Evolutionary conservation across 2,329 filamentous ascomycete genomes (phyloP).

Genomic region (Fusarium solani-melongenae): DNA sequence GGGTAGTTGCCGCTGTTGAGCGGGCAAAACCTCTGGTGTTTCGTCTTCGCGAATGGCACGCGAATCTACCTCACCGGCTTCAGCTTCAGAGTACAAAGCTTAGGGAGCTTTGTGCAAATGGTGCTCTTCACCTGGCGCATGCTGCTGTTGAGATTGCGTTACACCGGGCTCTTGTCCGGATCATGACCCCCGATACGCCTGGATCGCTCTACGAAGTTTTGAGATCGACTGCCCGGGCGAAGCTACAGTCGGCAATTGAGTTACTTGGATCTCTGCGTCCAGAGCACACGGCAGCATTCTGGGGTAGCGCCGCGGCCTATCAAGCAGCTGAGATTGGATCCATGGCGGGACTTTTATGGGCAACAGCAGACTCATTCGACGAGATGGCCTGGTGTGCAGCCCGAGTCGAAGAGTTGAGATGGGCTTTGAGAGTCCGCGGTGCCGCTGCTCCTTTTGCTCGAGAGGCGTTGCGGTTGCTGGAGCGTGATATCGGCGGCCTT

Average conservation of each 20-base stretch:
- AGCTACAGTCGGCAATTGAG: conserved; percentile 53
- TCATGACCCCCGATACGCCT: conserved; percentile 49
- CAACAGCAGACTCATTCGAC: conserved; percentile 49
- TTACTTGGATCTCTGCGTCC: conserved; percentile 56
- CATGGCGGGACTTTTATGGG: conserved; percentile 55
- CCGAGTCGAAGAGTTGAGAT: conserved; percentile 54
- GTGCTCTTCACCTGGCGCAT: conserved; percentile 62
- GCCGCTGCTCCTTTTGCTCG: conserved; percentile 53
- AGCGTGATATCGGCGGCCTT: conserved; percentile 47
- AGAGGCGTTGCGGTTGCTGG: conserved; percentile 53
- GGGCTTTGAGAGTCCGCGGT: conserved; percentile 55
- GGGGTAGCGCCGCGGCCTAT: conserved; percentile 57
- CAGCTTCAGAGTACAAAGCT: conserved; percentile 56
- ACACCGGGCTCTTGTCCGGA: conserved; percentile 61
- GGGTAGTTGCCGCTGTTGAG: conserved; percentile 48
- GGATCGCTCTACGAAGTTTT: conserved; percentile 46
- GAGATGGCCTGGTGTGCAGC: conserved; percentile 55
- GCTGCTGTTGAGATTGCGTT: conserved; percentile 63
- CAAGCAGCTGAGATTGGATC: conserved; percentile 56
- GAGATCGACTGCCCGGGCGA: conserved; percentile 52
- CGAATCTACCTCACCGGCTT: conserved; percentile 56
- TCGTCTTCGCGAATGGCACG: conserved; percentile 56
- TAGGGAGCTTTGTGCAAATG: conserved; percentile 54
- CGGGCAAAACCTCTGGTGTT: conserved; percentile 48
- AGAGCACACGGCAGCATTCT: conserved; percentile 58